These are phyloP conservation scores for Termitomyces sp. DNA, from an alignment of 768 basidiomycete species.

Conservation along the genomic window DNA sequence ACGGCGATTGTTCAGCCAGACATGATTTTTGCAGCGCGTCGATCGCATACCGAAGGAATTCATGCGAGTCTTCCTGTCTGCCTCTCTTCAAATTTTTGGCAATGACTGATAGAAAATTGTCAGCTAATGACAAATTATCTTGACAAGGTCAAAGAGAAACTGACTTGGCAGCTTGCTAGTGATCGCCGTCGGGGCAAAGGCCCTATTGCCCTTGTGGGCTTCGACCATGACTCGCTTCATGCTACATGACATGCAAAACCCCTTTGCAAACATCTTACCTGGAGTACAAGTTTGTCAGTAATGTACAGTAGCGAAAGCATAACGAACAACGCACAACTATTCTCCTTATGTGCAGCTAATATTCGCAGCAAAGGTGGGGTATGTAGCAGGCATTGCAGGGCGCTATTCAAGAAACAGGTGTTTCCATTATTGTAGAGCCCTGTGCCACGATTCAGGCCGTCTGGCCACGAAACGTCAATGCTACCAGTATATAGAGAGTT, in stretches of 20 bases:
- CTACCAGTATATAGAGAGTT: slow-evolving; percentile 43
- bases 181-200: slow-evolving; percentile 63
- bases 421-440: slow-evolving; percentile 87
- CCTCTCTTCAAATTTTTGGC: slow-evolving; percentile 88
- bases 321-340: slow-evolving; percentile 49
- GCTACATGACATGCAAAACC: slow-evolving; percentile 79
- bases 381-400: slow-evolving; percentile 88
- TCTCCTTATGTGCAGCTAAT: slow-evolving; percentile 43
- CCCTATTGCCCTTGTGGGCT: slow-evolving; percentile 37
- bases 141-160: slow-evolving; percentile 16
- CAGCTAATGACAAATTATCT: neutral
- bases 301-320: neutral
- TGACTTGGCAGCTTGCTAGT: slow-evolving; percentile 65
- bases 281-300: slow-evolving; percentile 2
- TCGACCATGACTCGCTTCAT: slow-evolving; percentile 52
- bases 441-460: slow-evolving; percentile 36
- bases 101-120: slow-evolving; percentile 48
- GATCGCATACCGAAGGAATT: slow-evolving; percentile 91
- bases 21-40: slow-evolving; percentile 88
- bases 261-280: slow-evolving; percentile 34
- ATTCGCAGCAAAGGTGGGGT: slow-evolving; percentile 80
- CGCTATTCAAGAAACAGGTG: slow-evolving; percentile 95
- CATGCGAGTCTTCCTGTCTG: slow-evolving; percentile 97
- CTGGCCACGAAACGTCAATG: slow-evolving; percentile 64
- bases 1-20: slow-evolving; percentile 68